phyloP scores from a whole-genome alignment of 2,329 filamentous ascomycete genomes.

The Xylariomycetidae sp. region DNA sequence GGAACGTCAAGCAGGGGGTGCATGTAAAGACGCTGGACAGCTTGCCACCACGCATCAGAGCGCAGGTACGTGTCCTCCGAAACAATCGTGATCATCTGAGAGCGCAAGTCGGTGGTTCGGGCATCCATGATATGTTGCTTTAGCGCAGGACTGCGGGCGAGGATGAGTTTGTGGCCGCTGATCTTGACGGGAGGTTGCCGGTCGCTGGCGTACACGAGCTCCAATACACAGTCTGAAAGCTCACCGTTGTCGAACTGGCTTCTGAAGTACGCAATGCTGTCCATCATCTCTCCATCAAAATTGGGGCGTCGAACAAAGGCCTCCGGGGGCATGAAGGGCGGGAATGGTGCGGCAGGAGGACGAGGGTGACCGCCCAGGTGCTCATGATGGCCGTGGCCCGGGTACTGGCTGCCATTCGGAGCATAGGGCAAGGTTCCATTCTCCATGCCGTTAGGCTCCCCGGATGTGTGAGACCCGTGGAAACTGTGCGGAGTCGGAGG shows the following conservation, averaged over 20 bases:
- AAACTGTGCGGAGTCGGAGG: slow-evolving; percentile 56
- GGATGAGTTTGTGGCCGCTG: slow-evolving; percentile 48
- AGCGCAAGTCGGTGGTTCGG: slow-evolving; percentile 25
- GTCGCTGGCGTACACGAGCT: slow-evolving; percentile 30
- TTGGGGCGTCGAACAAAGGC: slow-evolving; percentile 16
- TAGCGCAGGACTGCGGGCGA: slow-evolving; percentile 45
- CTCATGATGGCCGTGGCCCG: slow-evolving; percentile 13
- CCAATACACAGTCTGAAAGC: slow-evolving; percentile 36
- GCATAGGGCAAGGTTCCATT: slow-evolving; percentile 34
- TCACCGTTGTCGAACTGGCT: slow-evolving; percentile 32
- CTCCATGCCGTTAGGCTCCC: slow-evolving; percentile 34
- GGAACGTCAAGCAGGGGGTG: slow-evolving; percentile 38
- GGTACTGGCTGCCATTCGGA: slow-evolving; percentile 29
- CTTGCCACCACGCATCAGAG: slow-evolving; percentile 50
- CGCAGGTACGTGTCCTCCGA: slow-evolving; percentile 47
- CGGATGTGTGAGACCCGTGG: slow-evolving; percentile 55
- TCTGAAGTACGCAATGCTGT: slow-evolving; percentile 28
- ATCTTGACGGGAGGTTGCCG: slow-evolving; percentile 36
- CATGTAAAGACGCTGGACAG: slow-evolving; percentile 53
- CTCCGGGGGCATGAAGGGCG: slow-evolving; percentile 20
- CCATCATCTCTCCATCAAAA: slow-evolving; percentile 18
- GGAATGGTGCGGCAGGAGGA: slow-evolving; percentile 19
- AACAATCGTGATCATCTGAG: slow-evolving; percentile 38
- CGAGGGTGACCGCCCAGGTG: slow-evolving; percentile 14
- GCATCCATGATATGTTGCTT: slow-evolving; percentile 28